Evolutionary conservation across 225 moss, liverwort and hornwort genomes (phyloP).

Genomic region (Asterella californica): DNA sequence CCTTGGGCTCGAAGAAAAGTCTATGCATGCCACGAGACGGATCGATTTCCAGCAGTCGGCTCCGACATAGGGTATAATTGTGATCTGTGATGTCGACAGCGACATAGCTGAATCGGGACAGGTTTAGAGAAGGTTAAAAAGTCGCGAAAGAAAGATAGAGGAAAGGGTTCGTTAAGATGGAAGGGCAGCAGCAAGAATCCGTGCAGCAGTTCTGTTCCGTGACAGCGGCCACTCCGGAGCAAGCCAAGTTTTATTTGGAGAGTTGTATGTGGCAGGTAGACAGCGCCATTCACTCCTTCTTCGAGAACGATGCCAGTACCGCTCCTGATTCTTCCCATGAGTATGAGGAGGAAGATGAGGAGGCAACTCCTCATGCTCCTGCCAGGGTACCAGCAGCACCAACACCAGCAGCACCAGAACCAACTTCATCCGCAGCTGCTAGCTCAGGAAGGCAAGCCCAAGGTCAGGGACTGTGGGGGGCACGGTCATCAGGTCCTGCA

Average conservation of each 20-base stretch:
- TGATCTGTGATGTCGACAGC: not conserved
- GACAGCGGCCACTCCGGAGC: conserved; percentile 54
- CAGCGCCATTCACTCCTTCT: conserved; percentile 63
- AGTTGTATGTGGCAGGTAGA: conserved; percentile 70
- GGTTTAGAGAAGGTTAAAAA: not conserved
- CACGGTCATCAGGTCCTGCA: conserved; percentile 36
- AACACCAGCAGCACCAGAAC: conserved; percentile 20
- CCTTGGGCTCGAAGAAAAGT: conserved; percentile 17
- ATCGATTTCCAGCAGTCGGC: not conserved
- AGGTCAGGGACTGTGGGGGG: conserved; percentile 31
- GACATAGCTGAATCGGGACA: not conserved
- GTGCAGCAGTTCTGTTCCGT: conserved; percentile 70
- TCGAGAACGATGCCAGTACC: conserved; percentile 44
- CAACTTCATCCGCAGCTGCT: conserved; percentile 2
- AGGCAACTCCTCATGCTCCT: conserved; percentile 17
- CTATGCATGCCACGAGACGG: not conserved
- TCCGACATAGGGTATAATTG: too few species aligned
- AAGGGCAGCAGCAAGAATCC: conserved; percentile 46
- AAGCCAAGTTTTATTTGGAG: conserved; percentile 74
- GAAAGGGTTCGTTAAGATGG: not conserved
- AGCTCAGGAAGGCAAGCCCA: conserved; percentile 6
- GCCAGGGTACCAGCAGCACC: conserved; percentile 16
- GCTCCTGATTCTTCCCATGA: conserved; percentile 41
- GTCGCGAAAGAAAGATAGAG: not conserved
- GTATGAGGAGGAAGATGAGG: conserved; percentile 48